Evolutionary conservation across 495 filamentous ascomycete genomes (phyloP).

Genomic region (Xylona heveae): DNA sequence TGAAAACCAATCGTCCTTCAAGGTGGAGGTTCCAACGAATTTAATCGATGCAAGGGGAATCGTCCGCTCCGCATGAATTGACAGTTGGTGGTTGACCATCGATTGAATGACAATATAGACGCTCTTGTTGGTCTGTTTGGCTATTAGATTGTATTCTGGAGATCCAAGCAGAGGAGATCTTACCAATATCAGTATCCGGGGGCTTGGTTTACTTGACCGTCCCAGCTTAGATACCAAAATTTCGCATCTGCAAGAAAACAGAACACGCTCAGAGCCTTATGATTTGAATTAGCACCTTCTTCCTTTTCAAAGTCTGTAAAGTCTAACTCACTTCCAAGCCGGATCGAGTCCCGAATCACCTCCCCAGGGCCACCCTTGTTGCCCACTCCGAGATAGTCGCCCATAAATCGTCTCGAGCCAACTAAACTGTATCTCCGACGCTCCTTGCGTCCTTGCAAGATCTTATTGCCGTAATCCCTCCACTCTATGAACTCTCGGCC

Average conservation of each 20-base stretch:
- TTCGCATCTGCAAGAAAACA: conserved; percentile 85
- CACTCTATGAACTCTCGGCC: conserved; percentile 73
- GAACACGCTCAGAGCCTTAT: conserved; percentile 40
- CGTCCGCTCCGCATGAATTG: conserved; percentile 60
- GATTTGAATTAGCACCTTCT: conserved; percentile 8
- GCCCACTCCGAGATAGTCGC: conserved; percentile 81
- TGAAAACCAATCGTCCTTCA: conserved; percentile 93
- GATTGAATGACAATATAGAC: conserved; percentile 76
- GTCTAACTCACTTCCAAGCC: conserved; percentile 26
- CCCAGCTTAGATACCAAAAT: conserved; percentile 83
- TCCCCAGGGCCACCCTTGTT: conserved; percentile 65
- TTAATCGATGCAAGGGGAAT: conserved; percentile 75
- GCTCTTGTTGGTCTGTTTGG: conserved; percentile 43
- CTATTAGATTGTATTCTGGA: background rate
- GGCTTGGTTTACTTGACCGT: conserved; percentile 78
- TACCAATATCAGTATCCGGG: conserved; percentile 62
- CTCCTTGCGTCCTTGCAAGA: conserved; percentile 74
- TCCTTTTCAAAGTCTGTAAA: background rate
- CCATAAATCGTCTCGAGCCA: conserved; percentile 79
- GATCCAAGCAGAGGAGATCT: conserved; percentile 8
- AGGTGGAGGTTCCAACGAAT: conserved; percentile 52
- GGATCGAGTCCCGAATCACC: conserved; percentile 51
- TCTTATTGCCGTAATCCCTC: conserved; percentile 71
- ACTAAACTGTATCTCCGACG: conserved; percentile 74
- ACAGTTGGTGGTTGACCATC: conserved; percentile 58